Evolutionary conservation across 2,329 filamentous ascomycete species (phyloP).

Genomic region (Colletotrichum liriopes): DNA sequence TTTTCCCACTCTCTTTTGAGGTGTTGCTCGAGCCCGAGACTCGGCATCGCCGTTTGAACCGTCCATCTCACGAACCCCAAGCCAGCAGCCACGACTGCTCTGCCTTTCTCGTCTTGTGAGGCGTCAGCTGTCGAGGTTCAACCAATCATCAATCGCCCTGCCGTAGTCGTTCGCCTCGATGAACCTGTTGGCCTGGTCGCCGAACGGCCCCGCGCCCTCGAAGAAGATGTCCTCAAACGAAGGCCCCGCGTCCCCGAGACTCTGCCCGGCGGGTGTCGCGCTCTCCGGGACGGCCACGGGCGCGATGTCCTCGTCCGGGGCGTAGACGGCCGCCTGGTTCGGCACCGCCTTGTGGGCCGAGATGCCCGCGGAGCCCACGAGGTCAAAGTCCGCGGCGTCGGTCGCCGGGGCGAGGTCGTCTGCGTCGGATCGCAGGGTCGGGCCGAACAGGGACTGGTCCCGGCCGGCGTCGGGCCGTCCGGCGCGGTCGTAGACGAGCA

Average conservation of each 20-base stretch:
- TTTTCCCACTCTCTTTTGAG: too few relatives aligned
- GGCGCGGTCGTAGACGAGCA: conserved; percentile 55
- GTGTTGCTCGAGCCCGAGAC: too few relatives aligned
- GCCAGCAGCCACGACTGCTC: background rate
- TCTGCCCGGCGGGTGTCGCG: background rate
- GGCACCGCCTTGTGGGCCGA: conserved; percentile 56
- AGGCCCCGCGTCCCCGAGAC: conserved; percentile 7
- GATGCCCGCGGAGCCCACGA: conserved; percentile 57
- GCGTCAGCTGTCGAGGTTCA: conserved; percentile 42
- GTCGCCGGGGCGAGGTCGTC: conserved; percentile 24
- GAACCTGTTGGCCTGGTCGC: conserved; percentile 49
- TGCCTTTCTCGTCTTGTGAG: background rate
- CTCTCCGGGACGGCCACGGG: conserved; percentile 23
- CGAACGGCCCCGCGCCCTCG: conserved; percentile 44
- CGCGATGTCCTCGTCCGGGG: conserved; percentile 49
- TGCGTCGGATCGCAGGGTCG: conserved; percentile 30
- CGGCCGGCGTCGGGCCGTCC: conserved; percentile 45
- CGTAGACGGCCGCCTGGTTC: conserved; percentile 52
- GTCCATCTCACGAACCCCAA: too few relatives aligned
- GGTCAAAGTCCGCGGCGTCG: conserved; percentile 51
- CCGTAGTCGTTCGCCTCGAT: conserved; percentile 55
- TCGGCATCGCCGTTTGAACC: too few relatives aligned
- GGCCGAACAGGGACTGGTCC: conserved; percentile 47
- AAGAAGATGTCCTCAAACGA: conserved; percentile 45
- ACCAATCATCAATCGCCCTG: conserved; percentile 54